phyloP scores from a whole-genome alignment of 495 filamentous ascomycete species.

The Tuber melanosporum region DNA sequence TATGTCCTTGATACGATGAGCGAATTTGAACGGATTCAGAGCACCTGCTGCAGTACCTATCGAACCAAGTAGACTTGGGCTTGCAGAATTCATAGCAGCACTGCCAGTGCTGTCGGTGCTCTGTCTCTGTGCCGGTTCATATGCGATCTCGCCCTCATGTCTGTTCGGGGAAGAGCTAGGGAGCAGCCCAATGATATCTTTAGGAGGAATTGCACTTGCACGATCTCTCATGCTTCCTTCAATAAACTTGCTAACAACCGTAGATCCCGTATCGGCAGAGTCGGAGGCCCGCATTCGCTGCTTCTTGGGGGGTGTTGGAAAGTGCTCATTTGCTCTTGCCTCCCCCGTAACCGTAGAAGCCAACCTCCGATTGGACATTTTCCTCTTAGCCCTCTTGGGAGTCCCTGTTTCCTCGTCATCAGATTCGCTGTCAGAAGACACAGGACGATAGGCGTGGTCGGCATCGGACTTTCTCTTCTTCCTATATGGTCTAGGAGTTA shows the following conservation, averaged over 20 bases:
- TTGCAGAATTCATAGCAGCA: constrained; percentile 5
- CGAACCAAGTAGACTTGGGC: constrained; percentile 12
- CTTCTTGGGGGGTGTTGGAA: constrained; percentile 19
- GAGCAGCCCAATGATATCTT: constrained; percentile 33
- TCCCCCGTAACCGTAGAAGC: not conserved
- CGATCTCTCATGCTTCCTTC: constrained; percentile 41
- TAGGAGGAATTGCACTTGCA: constrained; percentile 30
- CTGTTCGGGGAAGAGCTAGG: constrained; percentile 28
- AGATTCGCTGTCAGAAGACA: constrained; percentile 17
- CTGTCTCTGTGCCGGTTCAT: constrained; percentile 5
- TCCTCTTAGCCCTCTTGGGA: not conserved
- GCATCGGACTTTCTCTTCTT: constrained; percentile 30
- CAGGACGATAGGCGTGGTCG: constrained; percentile 25
- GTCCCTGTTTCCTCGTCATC: constrained; percentile 20
- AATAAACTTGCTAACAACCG: constrained; percentile 37
- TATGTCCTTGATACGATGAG: constrained; percentile 33
- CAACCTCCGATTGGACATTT: not conserved
- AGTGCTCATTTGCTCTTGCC: not conserved
- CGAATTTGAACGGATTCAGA: constrained; percentile 36
- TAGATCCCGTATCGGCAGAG: constrained; percentile 19
- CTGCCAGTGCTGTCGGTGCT: not conserved
- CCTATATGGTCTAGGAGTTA: constrained; percentile 16
- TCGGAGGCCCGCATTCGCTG: constrained; percentile 10
- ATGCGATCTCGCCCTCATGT: constrained; percentile 19
- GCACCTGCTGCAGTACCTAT: not conserved